Evolutionary conservation across 129 eudicot genomes (phyloP).

Genomic region (Flaveria linearis): DNA sequence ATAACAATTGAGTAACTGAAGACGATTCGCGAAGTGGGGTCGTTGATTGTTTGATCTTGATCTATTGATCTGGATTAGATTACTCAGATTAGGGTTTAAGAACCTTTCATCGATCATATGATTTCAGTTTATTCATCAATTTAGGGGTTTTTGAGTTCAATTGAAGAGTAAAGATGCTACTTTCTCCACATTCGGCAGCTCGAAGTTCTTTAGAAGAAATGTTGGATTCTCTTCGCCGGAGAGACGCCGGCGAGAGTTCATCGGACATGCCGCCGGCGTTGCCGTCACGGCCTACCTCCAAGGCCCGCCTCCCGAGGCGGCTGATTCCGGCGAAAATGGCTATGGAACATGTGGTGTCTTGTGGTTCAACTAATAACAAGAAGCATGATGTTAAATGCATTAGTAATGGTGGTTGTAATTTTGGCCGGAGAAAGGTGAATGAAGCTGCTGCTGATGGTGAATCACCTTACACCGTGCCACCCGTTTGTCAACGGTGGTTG

Average conservation of each 20-base stretch:
- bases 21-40: no score
- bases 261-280: slow-evolving; percentile 78
- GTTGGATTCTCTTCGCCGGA: slow-evolving; percentile 69
- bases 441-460: slow-evolving; percentile 37
- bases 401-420: slow-evolving; percentile 37
- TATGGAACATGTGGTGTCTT: slow-evolving; percentile 19
- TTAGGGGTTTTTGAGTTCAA: slow-evolving; percentile 20
- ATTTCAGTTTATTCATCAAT: background rate
- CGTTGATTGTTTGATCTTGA: no score
- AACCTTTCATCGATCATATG: background rate
- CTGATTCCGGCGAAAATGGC: slow-evolving; percentile 43
- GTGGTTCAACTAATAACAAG: slow-evolving; percentile 8
- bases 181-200: slow-evolving; percentile 50
- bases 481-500: background rate
- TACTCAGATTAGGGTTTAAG: background rate
- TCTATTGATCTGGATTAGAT: background rate
- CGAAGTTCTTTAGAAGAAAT: slow-evolving; percentile 93
- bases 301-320: slow-evolving; percentile 67
- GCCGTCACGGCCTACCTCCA: slow-evolving; percentile 72
- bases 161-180: slow-evolving; percentile 40
- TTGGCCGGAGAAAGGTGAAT: slow-evolving; percentile 55
- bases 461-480: slow-evolving; percentile 46
- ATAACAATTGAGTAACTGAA: no score
- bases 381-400: slow-evolving; percentile 1
- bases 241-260: slow-evolving; percentile 54